Evolutionary conservation across 108 stramenopile genomes (phyloP), one percentile per base, ranked within the genome.

Genomic region (Cyclotella cryptica): DNA sequence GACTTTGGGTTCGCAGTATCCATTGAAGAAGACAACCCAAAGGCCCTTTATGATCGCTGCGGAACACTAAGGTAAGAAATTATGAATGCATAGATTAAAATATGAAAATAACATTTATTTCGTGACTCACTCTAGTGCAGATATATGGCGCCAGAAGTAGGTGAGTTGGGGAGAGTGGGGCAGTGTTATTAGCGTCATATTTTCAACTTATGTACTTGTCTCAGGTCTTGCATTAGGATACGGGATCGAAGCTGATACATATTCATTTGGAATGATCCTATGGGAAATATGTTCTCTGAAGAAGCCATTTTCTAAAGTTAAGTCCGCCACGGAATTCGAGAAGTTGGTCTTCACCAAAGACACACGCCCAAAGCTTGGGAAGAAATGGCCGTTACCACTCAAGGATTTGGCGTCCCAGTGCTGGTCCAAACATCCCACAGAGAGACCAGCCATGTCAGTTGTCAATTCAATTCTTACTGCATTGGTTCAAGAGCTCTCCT

Each of bases 1-100:
- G 90, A 90, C 65, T 88, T 90, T 76, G 90, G 90, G 14, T 80
- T 90, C 49, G 86, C 90, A 58, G 65, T 55, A 19, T 39, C 41
- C 1, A 29, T 90, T 0, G 45, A 55, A 14, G 27, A 45, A n/a
- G 54, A 17, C 19, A 47, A 47, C 14, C 29, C 29, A 22, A n/a
- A 43, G 11, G 53, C 74, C 8, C 70, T 82, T 3, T 62, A 58
- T 47, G 81, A 82, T 19, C 65, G 35, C 13, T 82, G 81, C 49
- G 90, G 90, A 19, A 84, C 88, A 18, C 71, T 47, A n/a, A 81
- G 35, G 35, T 35, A 35, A 35, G 35, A 5, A 5, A 6, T 35
- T 35, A 35, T 35, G 35, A 6, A 35, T 6, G 6, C 35, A 6
- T 5, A n/a, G n/a, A n/a, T n/a, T n/a, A 35, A 35, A 35, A 35